Evolutionary conservation across 2,329 filamentous ascomycete genomes (phyloP), one percentile per base, ranked within the genome.

Genomic region (Alternaria gansuensis): DNA sequence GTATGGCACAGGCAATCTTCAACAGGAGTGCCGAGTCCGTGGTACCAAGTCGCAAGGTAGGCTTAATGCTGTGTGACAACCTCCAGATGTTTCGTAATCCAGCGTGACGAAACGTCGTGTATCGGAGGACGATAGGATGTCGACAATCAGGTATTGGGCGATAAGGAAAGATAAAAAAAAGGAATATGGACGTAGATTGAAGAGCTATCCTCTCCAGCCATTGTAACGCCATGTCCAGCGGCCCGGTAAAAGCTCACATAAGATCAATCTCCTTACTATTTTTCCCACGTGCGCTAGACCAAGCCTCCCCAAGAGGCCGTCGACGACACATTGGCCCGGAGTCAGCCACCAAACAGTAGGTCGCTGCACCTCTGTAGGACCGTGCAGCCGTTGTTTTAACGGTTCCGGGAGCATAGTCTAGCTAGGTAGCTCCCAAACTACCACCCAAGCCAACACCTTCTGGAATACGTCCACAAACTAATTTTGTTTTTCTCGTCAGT

Each of bases 341-440:
- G 28, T 33, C 29, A 46, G 44, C 29, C 23, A 46, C 44, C 44
- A 46, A 46, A 36, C 44, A 36, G 44, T 48, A 34, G 29, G 21
- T 34, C 29, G 44, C 44, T 48, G 44, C 44, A 48, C 23, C 44
- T 24, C 23, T 9, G 44, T 33, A 17, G 14, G 31, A 48, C 21
- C 21, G 29, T 13, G 31, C 21, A 24, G 44, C 21, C 21, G 44
- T 48, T 34, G 21, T 29, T 48, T 48, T 8, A 11, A 36, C 31
- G 44, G 21, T 34, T 24, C 29, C 44, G 44, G 44, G 31, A 48
- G 29, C 31, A 48, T 17, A 2, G 21, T n/a, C 31, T 36, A 48
- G 33, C 29, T 36, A 21, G n/a, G n/a, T n/a, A n/a, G 13, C 24
- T 17, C 17, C 17, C 17, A 14, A 48, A 21, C 29, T 40, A 26